A percentile compares a stretch with the other conserved stretches of the same genome.
Conservation (phyloP, 2,329 filamentous ascomycete genomes). For the Pseudocercospora fuligena region DNA sequence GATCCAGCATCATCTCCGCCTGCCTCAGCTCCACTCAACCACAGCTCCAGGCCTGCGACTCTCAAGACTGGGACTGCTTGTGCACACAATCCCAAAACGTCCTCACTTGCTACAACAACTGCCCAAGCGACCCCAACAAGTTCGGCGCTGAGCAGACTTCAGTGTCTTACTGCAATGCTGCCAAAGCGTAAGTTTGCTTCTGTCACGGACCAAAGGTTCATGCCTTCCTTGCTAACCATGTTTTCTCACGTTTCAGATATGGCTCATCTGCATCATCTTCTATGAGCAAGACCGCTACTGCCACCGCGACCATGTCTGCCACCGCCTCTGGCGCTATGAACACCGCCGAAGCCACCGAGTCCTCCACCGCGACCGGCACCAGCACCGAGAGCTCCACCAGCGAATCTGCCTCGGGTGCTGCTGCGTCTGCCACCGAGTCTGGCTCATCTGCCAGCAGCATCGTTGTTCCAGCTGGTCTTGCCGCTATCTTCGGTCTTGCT, state of each 20-base stretch:
- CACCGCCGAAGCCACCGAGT: conserved; percentile 7
- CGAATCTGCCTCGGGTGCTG: conserved; percentile 1
- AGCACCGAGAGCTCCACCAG: neutral
- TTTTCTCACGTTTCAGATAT: conserved; percentile 10
- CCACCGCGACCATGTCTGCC: conserved; percentile 28
- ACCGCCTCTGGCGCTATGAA: conserved; percentile 12
- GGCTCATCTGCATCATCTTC: conserved; percentile 48
- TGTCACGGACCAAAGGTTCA: neutral
- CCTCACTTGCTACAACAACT: conserved; percentile 65
- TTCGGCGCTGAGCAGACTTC: conserved; percentile 42
- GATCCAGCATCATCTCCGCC: conserved; percentile 55
- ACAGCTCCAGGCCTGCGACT: conserved; percentile 50
- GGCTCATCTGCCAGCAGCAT: conserved; percentile 20
- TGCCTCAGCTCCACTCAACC: conserved; percentile 50
- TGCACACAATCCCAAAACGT: conserved; percentile 58
- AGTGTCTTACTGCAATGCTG: conserved; percentile 43
- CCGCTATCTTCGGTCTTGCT: conserved; percentile 27
- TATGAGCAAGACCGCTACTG: conserved; percentile 49
- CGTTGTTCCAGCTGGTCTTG: conserved; percentile 25
- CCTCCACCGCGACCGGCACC: conserved; percentile 10
- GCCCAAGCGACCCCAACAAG: conserved; percentile 54
- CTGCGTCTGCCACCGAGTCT: conserved; percentile 14
- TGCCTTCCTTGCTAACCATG: neutral
- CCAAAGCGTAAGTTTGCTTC: conserved; percentile 36
- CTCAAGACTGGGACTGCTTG: conserved; percentile 61